Evolutionary conservation across 2,329 filamentous ascomycete genomes (phyloP).

Genomic region (Colletotrichum chrysophilum): DNA sequence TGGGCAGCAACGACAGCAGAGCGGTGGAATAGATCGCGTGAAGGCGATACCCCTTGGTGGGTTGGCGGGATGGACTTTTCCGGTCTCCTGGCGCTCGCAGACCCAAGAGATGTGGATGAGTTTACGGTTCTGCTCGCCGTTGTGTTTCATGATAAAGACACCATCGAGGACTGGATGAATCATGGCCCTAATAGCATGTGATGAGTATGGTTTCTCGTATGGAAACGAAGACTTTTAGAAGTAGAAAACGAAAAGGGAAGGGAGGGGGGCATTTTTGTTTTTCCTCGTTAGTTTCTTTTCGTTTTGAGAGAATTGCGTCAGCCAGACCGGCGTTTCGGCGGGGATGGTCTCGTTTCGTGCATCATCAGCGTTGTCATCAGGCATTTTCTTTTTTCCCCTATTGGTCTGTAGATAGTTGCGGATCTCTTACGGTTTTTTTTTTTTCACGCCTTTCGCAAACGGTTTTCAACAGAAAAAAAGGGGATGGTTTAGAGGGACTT

Average conservation of each 20-base stretch:
- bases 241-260: not conserved
- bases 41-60: slow-evolving; percentile 21
- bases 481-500: not conserved
- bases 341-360: not conserved
- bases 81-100: slow-evolving; percentile 17
- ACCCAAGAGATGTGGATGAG: slow-evolving; percentile 20
- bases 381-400: not conserved
- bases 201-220: not conserved
- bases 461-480: not conserved
- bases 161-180: slow-evolving; percentile 22
- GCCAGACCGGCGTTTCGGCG: not conserved
- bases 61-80: slow-evolving; percentile 22
- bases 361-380: not conserved
- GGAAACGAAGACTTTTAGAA: not conserved
- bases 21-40: slow-evolving; percentile 21
- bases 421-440: not conserved
- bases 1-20: slow-evolving; percentile 23
- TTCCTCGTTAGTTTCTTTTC: not conserved
- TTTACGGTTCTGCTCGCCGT: slow-evolving; percentile 20
- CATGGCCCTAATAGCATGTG: slow-evolving; percentile 9
- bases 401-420: not conserved
- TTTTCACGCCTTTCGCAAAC: not conserved
- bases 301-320: not conserved
- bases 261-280: not conserved
- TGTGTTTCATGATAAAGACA: slow-evolving; percentile 16